Base-by-base conservation (phyloP, 2,329 filamentous ascomycete species). In the Colletotrichum magnum region DNA sequence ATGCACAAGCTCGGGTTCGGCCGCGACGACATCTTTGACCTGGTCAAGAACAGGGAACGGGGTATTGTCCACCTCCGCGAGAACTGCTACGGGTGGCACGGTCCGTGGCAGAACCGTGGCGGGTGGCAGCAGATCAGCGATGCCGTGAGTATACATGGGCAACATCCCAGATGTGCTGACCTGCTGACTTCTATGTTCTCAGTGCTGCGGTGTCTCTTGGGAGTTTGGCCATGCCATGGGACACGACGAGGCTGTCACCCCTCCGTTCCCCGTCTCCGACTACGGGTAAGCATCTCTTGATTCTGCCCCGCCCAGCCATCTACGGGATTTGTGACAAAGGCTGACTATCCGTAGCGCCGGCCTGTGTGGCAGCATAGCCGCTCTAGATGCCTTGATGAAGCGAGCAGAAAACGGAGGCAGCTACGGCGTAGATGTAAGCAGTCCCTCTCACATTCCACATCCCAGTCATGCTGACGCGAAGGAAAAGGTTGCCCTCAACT, bases 121-220 rank as follows among this genome's bases (percentile, higher is more conserved):
- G 86, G 86, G 1, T 88, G 85, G 85, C 86, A 88, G 75, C 85
- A 86, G 73, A 86, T 88, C 63, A 82, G 79, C 36, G 85, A 88
- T 73, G 82, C 83, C 3, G 77, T 79, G 65, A 73, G 74, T 73
- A 28, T 0, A 45, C 13, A 28, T 0, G 5, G 13, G 2, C 32
- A 18, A 56, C 60, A 4, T 66, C 56, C 5, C 10, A 5, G 15
- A 4, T 2, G 10, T 1, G 32, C 1, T 43, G 78, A 36, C 7
- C 2, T 43, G 45, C 67, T 69, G 6, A 69, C 56, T 3, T 36
- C 13, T 24, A 4, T 3, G 6, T 0, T 6, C 2, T 24, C 2
- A 78, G 77, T 78, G 74, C 64, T 80, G 77, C 61, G 85, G 85
- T 32, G 80, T 87, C 0, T 85, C 83, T 0, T 77, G 80, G 63